A percentile compares a stretch with the other conserved stretches of the same genome.
These are phyloP conservation scores for Rosa persica DNA, from an alignment of 306 rosid species.

Conservation along the genomic window DNA sequence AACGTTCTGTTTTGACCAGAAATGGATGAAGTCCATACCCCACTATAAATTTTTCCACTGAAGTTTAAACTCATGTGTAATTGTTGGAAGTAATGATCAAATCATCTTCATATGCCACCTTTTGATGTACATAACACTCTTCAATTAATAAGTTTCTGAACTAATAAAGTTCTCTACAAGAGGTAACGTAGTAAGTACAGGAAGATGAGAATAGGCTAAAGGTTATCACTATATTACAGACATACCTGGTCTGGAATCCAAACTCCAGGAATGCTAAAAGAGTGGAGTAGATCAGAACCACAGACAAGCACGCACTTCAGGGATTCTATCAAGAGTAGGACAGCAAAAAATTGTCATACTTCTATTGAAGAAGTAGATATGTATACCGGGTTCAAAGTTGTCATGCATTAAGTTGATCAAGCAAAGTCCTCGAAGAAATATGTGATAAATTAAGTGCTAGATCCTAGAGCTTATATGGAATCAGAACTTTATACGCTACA, in stretches of 20 bases:
- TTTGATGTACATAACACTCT: not conserved
- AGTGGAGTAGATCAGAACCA: conserved; percentile 89
- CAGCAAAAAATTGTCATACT: conserved; percentile 4
- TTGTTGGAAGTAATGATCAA: not conserved
- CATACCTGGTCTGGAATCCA: conserved; percentile 81
- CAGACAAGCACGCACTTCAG: conserved; percentile 84
- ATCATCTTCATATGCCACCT: not conserved
- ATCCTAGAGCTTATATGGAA: not conserved
- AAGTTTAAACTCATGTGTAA: not conserved
- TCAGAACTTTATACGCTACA: not conserved
- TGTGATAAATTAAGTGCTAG: not conserved
- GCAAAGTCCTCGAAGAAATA: not conserved
- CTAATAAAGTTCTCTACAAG: not conserved
- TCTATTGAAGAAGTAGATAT: not conserved
- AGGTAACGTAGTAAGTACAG: not conserved
- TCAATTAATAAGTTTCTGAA: too few species aligned
- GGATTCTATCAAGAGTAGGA: conserved; percentile 54
- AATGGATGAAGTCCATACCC: not conserved
- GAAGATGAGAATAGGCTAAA: not conserved
- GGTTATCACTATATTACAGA: not conserved
- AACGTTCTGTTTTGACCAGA: not conserved
- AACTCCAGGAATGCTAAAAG: conserved; percentile 69
- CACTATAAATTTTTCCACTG: not conserved
- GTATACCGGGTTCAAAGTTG: not conserved
- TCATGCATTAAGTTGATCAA: conserved; percentile 1